Evolutionary conservation across 768 basidiomycete genomes (phyloP).

Genomic region (Amanita rimosa): DNA sequence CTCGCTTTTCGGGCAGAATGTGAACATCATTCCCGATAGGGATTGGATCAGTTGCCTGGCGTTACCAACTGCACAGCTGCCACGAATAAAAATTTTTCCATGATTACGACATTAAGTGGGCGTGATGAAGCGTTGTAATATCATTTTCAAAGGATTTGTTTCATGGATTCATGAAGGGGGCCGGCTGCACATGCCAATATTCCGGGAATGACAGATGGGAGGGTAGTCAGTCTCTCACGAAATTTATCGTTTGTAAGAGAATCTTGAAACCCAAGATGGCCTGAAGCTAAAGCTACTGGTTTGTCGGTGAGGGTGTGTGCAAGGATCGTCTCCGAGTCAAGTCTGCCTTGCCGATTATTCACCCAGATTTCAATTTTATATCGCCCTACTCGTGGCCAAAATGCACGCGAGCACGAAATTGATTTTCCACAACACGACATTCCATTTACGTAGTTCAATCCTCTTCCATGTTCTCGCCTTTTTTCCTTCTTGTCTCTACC

Average conservation of each 20-base stretch:
- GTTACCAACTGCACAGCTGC: neutral
- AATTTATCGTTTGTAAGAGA: neutral
- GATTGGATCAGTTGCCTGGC: neutral
- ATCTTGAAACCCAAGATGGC: neutral
- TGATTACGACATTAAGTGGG: neutral
- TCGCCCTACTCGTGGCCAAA: neutral
- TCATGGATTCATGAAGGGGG: neutral
- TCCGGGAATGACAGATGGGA: neutral
- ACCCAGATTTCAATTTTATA: no score
- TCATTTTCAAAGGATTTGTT: neutral
- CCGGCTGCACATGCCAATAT: neutral
- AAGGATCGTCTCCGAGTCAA: no score
- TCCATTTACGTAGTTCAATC: conserved; percentile 18
- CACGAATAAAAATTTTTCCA: neutral
- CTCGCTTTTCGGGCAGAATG: neutral
- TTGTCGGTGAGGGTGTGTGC: no score
- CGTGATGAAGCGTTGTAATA: neutral
- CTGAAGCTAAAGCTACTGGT: neutral
- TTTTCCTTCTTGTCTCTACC: conserved; percentile 30
- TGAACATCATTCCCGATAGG: neutral
- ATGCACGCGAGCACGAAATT: no score
- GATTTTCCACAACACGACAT: neutral
- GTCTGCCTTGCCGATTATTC: no score
- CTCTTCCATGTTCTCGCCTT: conserved; percentile 37
- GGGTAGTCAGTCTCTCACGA: neutral